A percentile compares a stretch with the other conserved stretches of the same genome.
These are phyloP conservation scores for Rhododendron ovatum DNA, from an alignment of 148 eudicot species.

Conservation along the genomic window DNA sequence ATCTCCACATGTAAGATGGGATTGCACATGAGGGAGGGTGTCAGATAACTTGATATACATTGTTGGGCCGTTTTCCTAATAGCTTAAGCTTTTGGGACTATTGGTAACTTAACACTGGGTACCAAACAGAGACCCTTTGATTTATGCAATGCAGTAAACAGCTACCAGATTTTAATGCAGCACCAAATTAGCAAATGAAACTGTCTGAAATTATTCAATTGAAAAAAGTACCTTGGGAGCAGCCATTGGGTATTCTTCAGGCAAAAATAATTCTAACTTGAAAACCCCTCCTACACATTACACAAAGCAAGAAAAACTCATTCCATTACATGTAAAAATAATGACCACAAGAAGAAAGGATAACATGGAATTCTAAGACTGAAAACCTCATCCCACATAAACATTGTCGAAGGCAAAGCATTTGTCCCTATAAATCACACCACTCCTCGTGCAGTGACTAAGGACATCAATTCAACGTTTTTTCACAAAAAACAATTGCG, in stretches of 20 bases:
- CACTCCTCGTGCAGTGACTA: neutral
- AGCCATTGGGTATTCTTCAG: slow-evolving; percentile 99
- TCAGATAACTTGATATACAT: neutral
- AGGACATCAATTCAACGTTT: neutral
- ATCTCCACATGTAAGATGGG: neutral
- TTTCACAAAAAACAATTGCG: neutral
- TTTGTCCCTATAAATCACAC: neutral
- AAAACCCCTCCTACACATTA: slow-evolving; percentile 79
- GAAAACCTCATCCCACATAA: neutral
- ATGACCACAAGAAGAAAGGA: neutral
- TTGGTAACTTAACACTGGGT: no score
- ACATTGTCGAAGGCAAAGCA: neutral
- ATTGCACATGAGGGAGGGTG: neutral
- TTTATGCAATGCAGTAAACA: neutral
- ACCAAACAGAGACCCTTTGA: neutral
- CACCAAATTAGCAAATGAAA: neutral
- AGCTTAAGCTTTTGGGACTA: no score
- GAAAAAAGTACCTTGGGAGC: slow-evolving; percentile 78
- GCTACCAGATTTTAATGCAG: neutral
- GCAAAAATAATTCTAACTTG: slow-evolving; percentile 93
- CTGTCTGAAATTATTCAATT: neutral
- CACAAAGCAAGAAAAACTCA: slow-evolving; percentile 2
- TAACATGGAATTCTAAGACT: neutral
- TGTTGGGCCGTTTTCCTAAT: no score
- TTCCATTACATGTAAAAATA: neutral